Evolutionary conservation across 495 filamentous ascomycete species (phyloP), one percentile per base, ranked within the genome.

Genomic region (Haplographium delicatum): DNA sequence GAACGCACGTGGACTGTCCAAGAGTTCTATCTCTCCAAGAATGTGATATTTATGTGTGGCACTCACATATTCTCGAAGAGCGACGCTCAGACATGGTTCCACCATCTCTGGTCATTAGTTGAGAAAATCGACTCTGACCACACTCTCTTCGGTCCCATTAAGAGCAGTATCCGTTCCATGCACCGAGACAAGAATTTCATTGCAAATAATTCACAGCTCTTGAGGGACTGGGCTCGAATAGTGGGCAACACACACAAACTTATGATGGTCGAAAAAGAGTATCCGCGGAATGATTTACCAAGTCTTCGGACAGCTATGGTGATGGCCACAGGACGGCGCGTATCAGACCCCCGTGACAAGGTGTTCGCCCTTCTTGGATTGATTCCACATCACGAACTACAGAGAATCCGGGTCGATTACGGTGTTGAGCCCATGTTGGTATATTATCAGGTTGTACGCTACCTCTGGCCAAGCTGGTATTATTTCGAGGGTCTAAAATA

Each of bases 1-100:
- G 34, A 38, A 38, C 34, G 34, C 34, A 38, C 34, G 34, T 38
- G 34, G 34, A 38, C 34, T 38, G 34, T 38, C 34, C 34, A 38
- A 15, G 34, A 38, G 18, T 38, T 38, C 6, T 38, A 8, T 38
- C 34, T 38, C 15, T 7, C 7, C 8, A 18, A 38, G 34, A 38
- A 7, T 38, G 34, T 38, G 34, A 15, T 38, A 16, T 38, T 38
- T 38, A 38, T 38, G 34, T 38, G 34, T 16, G 34, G 34, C 34
- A 38, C 34, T 18, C 34, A 38, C 15, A 38, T 15, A 38, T 38
- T 9, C 34, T 16, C 34, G 7, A 7, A 38, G 34, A 38, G 34
- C 15, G 34, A 38, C 15, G 34, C 18, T 38, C 8, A 38, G 5
- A 15, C 16, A 18, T 38, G 34, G 34, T 38, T 38, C 15, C 5